Conservation (phyloP, 106 monocot genomes). For the Dactylorhiza incarnata region DNA sequence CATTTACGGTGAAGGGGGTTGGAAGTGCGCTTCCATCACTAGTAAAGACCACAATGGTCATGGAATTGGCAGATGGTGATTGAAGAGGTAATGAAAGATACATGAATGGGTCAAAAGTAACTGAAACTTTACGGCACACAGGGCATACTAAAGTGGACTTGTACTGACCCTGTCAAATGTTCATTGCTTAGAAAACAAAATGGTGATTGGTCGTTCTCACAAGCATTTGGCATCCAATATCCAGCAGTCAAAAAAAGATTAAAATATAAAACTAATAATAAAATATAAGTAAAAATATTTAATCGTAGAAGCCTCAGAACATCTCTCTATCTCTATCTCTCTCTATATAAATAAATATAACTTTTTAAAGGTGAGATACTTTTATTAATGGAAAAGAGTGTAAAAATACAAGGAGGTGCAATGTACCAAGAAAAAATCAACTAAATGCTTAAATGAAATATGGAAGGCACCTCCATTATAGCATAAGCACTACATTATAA, state of each 20-base stretch:
- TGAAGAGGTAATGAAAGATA: conserved; percentile 96
- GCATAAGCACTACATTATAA: too few species aligned
- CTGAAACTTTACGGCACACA: conserved; percentile 91
- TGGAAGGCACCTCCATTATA: too few species aligned
- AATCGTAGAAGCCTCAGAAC: background rate
- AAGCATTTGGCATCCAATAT: conserved; percentile 17
- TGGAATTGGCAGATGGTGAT: conserved; percentile 65
- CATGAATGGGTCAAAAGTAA: conserved; percentile 99
- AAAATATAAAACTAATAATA: background rate
- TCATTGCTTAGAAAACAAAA: conserved; percentile 25
- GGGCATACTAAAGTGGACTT: conserved; percentile 97
- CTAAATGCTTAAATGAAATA: too few species aligned
- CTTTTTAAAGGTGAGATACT: background rate
- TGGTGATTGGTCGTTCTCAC: background rate
- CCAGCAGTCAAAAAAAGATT: background rate
- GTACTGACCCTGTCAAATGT: conserved; percentile 88
- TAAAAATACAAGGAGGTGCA: too few species aligned
- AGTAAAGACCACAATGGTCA: conserved; percentile 71
- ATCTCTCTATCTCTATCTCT: background rate
- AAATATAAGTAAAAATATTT: background rate
- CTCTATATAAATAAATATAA: background rate
- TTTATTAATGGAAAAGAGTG: too few species aligned
- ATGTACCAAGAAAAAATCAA: too few species aligned
- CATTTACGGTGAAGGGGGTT: conserved; percentile 80
- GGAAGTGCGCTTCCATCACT: conserved; percentile 75